phyloP scores from a whole-genome alignment of 352 stramenopile genomes.

The Bremia lactucae region DNA sequence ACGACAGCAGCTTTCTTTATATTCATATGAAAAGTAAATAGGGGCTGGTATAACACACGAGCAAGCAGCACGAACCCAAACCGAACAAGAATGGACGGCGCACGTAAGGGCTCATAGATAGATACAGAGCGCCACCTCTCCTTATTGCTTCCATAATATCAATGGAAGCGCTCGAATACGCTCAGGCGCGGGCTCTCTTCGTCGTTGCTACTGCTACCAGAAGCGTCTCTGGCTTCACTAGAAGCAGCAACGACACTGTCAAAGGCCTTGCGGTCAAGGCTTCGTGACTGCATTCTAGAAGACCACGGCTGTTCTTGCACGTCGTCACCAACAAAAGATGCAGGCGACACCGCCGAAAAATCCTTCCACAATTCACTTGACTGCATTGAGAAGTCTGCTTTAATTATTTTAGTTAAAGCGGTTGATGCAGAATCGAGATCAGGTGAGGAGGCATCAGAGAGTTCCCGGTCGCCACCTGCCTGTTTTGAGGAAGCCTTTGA shows the following conservation, averaged over 20 bases:
- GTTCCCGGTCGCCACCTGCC: slow-evolving; percentile 1
- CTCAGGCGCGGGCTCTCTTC: slow-evolving; percentile 69
- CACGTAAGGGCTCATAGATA: slow-evolving; percentile 33
- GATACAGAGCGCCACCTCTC: slow-evolving; percentile 39
- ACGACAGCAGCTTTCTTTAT: slow-evolving; percentile 29
- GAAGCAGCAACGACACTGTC: slow-evolving; percentile 12
- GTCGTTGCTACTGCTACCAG: slow-evolving; percentile 33
- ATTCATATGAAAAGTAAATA: slow-evolving; percentile 85
- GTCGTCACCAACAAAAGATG: slow-evolving; percentile 26
- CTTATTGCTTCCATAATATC: slow-evolving; percentile 32
- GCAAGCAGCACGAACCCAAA: slow-evolving; percentile 23
- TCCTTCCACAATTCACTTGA: slow-evolving; percentile 74
- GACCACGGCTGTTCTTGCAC: slow-evolving; percentile 43
- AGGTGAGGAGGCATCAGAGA: slow-evolving; percentile 14
- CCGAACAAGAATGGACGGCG: slow-evolving; percentile 15
- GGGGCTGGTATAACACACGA: slow-evolving; percentile 39
- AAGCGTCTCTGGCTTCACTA: slow-evolving; percentile 16
- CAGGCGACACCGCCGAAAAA: slow-evolving; percentile 33
- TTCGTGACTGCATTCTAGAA: slow-evolving; percentile 38
- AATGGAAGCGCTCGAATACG: slow-evolving; percentile 81
- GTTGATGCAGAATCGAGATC: slow-evolving; percentile 9
- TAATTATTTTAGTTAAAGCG: slow-evolving; percentile 14
- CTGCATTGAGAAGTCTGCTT: slow-evolving; percentile 48
- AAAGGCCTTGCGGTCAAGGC: slow-evolving; percentile 44
- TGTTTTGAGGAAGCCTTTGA: slow-evolving; percentile 9